Base-by-base conservation (phyloP, 768 basidiomycete species). In the Rickenella mellea region DNA sequence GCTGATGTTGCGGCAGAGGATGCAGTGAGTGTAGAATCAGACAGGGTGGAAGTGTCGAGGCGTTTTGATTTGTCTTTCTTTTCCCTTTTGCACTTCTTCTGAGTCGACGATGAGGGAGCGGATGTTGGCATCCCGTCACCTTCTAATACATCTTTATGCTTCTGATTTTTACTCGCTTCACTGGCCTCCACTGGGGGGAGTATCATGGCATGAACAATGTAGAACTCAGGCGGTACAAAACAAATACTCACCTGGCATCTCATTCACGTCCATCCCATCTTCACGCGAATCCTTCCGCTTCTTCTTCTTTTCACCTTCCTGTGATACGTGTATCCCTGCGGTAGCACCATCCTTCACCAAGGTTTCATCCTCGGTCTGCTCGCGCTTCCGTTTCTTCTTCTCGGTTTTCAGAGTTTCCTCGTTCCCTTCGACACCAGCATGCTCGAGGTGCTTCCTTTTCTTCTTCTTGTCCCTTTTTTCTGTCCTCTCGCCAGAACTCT, bases 51-150 rank as follows among this genome's bases (percentile, higher is more conserved):
- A 20, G 21, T n/a, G 29, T 12, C 42, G 27, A 47, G 17, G 19
- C 38, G 33, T n/a, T 19, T 27, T 11, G 37, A 17, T 11, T 42
- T 44, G 49, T 59, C 55, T 36, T 43, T 44, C 27, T 44, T 29
- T 17, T 47, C 44, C 46, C 62, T 61, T 39, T 51, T 47, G 41
- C 57, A 49, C 51, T 61, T 55, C 44, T 64, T 61, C 41, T 61
- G n/a, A n/a, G n/a, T n/a, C n/a, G n/a, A n/a, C n/a, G n/a, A n/a
- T n/a, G n/a, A n/a, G n/a, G n/a, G n/a, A n/a, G n/a, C n/a, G n/a
- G n/a, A n/a, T n/a, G n/a, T n/a, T n/a, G n/a, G n/a, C n/a, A n/a
- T n/a, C n/a, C 57, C 45, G 63, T 60, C 43, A 53, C 56, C 47
- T 58, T 57, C 31, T 56, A 53, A 40, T 49, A 41, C 24, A 48